Evolutionary conservation across 352 stramenopile species (phyloP).

Genomic region (Phytophthora hibernalis): DNA sequence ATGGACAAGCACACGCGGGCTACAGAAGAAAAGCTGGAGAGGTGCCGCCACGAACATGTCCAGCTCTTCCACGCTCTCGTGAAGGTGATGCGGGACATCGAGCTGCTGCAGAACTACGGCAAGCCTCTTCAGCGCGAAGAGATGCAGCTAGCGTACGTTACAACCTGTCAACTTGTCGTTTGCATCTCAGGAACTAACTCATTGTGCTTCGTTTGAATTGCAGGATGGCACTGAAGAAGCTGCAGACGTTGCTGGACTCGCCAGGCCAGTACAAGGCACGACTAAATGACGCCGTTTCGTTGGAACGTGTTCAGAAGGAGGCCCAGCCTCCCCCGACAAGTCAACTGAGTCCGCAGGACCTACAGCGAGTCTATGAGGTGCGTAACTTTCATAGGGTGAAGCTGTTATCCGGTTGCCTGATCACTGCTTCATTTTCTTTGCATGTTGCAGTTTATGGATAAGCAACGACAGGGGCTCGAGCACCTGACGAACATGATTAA

Average conservation of each 20-base stretch:
- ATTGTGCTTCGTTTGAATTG: constrained; percentile 5
- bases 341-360: constrained; percentile 76
- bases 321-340: constrained; percentile 41
- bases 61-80: constrained; percentile 86
- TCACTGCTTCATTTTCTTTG: constrained; percentile 16
- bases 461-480: constrained; percentile 86
- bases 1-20: constrained; percentile 85
- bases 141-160: constrained; percentile 80
- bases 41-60: constrained; percentile 84
- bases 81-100: constrained; percentile 90
- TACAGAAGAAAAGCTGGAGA: constrained; percentile 87
- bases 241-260: constrained; percentile 80
- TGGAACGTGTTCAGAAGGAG: constrained; percentile 76
- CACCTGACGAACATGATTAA: constrained; percentile 85
- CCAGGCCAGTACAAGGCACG: constrained; percentile 90
- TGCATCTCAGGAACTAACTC: constrained; percentile 4
- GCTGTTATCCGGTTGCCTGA: not conserved
- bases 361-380: constrained; percentile 81
- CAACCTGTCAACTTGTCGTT: not conserved
- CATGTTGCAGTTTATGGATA: constrained; percentile 73
- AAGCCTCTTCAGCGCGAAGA: constrained; percentile 86
- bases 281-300: constrained; percentile 77
- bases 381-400: not conserved
- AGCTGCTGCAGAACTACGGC: constrained; percentile 86
- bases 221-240: constrained; percentile 85